Conservation (phyloP, 768 basidiomycete species). For the Podaxis pistillaris region DNA sequence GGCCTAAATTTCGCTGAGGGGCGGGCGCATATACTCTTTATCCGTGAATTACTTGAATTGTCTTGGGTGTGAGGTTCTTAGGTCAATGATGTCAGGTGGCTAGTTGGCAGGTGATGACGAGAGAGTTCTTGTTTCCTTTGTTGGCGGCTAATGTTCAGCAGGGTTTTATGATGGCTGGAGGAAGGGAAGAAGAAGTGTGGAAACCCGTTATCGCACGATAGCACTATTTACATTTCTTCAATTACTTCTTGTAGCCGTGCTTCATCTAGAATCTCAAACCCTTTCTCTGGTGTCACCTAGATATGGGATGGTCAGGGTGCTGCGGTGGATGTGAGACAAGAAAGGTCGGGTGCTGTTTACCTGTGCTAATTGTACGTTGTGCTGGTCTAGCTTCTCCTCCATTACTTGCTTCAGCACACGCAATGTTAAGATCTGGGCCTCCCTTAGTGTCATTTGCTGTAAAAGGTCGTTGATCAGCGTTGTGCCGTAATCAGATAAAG, state of each 20-base stretch:
- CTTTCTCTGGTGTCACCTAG: slow-evolving; percentile 77
- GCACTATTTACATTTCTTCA: slow-evolving; percentile 65
- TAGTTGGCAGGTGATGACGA: neutral
- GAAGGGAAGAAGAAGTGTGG: neutral
- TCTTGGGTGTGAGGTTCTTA: neutral
- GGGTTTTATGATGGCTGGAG: neutral
- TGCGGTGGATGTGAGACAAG: slow-evolving; percentile 2
- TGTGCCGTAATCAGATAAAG: neutral
- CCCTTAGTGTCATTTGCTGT: slow-evolving; percentile 87
- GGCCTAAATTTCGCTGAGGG: neutral
- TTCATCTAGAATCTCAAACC: slow-evolving; percentile 91
- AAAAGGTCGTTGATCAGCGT: slow-evolving; percentile 10
- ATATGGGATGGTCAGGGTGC: slow-evolving; percentile 4
- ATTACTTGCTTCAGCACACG: slow-evolving; percentile 97
- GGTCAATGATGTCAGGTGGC: neutral
- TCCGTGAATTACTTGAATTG: neutral
- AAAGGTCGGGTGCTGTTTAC: slow-evolving; percentile 37
- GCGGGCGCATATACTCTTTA: neutral
- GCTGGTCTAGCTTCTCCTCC: slow-evolving; percentile 99
- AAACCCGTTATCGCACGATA: slow-evolving; percentile 11
- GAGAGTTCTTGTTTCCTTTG: neutral
- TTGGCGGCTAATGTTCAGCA: neutral
- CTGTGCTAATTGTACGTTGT: slow-evolving; percentile 97
- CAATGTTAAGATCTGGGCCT: slow-evolving; percentile 84
- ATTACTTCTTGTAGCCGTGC: slow-evolving; percentile 79